Evolutionary conservation across 495 filamentous ascomycete genomes (phyloP).

Genomic region (Aspergillus conjunctus): DNA sequence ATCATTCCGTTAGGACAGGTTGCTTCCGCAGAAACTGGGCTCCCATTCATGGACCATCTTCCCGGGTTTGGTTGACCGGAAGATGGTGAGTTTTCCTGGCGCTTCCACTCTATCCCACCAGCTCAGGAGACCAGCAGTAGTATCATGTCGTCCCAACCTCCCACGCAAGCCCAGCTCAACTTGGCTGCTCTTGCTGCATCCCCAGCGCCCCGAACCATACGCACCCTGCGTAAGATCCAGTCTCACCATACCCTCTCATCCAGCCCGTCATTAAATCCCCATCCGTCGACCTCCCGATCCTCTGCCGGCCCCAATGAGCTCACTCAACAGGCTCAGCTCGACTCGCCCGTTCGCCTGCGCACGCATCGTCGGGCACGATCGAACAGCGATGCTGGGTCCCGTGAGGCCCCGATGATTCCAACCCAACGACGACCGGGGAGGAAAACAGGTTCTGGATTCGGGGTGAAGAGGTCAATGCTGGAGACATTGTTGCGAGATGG

Average conservation of each 20-base stretch:
- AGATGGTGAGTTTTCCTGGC: conserved; percentile 19
- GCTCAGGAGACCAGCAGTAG: conserved; percentile 3
- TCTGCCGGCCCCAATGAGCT: conserved; percentile 28
- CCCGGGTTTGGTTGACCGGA: conserved; percentile 16
- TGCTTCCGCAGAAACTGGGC: neutral
- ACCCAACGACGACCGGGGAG: conserved; percentile 52
- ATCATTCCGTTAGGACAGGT: neutral
- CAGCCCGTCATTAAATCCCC: conserved; percentile 35
- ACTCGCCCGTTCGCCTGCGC: conserved; percentile 33
- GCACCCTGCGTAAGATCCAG: conserved; percentile 54
- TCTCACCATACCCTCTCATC: conserved; percentile 54
- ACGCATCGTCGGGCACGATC: conserved; percentile 65
- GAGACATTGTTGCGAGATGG: conserved; percentile 71
- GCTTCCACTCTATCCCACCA: conserved; percentile 1
- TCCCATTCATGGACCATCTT: conserved; percentile 16
- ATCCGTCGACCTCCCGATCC: conserved; percentile 38
- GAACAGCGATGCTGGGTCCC: conserved; percentile 68
- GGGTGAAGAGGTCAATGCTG: conserved; percentile 61
- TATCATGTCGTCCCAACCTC: conserved; percentile 26
- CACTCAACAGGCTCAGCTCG: conserved; percentile 21
- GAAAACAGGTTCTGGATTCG: conserved; percentile 56
- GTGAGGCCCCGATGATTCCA: conserved; percentile 41
- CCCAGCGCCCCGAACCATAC: conserved; percentile 50
- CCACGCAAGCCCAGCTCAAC: conserved; percentile 29
- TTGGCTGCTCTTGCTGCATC: conserved; percentile 41